These are phyloP conservation scores for Pseudomassariella vexata DNA, from an alignment of 2,329 filamentous ascomycete species.

Conservation along the genomic window DNA sequence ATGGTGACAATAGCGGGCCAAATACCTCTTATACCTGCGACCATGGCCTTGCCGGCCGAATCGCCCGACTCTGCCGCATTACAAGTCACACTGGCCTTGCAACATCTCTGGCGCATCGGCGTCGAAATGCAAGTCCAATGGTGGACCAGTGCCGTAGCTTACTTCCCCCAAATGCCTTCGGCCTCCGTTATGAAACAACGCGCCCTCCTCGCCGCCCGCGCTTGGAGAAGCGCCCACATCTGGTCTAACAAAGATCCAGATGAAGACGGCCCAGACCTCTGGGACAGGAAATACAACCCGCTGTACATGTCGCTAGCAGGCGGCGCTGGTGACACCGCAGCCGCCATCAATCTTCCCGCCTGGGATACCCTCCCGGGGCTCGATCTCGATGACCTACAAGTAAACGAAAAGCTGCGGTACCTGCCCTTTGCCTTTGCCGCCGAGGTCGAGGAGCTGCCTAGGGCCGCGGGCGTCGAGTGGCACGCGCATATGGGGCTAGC, in stretches of 20 bases:
- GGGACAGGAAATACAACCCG: conserved; percentile 58
- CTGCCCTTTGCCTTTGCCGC: conserved; percentile 67
- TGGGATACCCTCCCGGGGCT: conserved; percentile 37
- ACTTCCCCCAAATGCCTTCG: conserved; percentile 45
- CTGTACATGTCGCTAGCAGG: conserved; percentile 36
- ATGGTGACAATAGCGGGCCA: conserved; percentile 75
- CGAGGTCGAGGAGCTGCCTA: conserved; percentile 72
- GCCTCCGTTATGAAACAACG: conserved; percentile 19
- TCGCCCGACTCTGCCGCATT: conserved; percentile 36
- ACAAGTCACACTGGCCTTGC: conserved; percentile 68
- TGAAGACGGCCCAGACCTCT: conserved; percentile 54
- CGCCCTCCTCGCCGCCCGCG: conserved; percentile 35
- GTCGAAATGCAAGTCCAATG: conserved; percentile 63
- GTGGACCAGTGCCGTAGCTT: conserved; percentile 73
- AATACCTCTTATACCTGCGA: conserved; percentile 78
- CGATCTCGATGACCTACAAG: conserved; percentile 22
- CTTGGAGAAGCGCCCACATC: conserved; percentile 42
- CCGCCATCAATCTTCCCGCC: conserved; percentile 39
- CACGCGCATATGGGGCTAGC: conserved; percentile 60
- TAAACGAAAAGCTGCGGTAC: conserved; percentile 19
- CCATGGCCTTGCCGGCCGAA: conserved; percentile 54
- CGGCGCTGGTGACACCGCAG: conserved; percentile 14
- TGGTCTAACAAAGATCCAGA: conserved; percentile 42
- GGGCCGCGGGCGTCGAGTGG: conserved; percentile 77
- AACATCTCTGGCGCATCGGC: conserved; percentile 85